Evolutionary conservation across 768 basidiomycete genomes (phyloP).

Genomic region (Leccinum incarnatum): DNA sequence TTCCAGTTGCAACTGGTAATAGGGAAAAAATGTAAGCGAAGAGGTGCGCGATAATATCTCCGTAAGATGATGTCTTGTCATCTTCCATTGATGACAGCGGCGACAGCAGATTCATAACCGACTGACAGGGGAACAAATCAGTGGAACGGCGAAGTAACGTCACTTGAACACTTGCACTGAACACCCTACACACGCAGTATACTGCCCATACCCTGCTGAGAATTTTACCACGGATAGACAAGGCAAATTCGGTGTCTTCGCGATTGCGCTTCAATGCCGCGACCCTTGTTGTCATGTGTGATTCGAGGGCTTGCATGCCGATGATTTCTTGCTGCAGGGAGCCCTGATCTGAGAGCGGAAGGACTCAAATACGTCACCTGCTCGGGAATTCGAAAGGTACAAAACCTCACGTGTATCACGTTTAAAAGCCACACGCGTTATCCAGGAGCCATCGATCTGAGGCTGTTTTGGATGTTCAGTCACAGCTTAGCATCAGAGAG

Average conservation of each 20-base stretch:
- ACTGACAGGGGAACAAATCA: slow-evolving; percentile 27
- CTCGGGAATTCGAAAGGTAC: slow-evolving; percentile 1
- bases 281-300: slow-evolving; percentile 61
- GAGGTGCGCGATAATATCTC: slow-evolving; percentile 40
- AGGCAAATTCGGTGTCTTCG: slow-evolving; percentile 46
- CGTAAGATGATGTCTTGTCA: slow-evolving; percentile 42
- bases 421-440: slow-evolving; percentile 30
- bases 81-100: slow-evolving; percentile 29
- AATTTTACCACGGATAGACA: slow-evolving; percentile 54
- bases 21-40: slow-evolving; percentile 41
- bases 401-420: slow-evolving; percentile 31
- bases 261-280: slow-evolving; percentile 48
- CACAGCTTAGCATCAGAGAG: slow-evolving; percentile 1
- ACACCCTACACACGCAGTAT: slow-evolving; percentile 63
- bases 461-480: slow-evolving; percentile 20
- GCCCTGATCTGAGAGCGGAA: slow-evolving; percentile 31
- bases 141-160: slow-evolving; percentile 6
- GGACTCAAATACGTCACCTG: background rate
- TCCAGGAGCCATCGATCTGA: slow-evolving; percentile 26
- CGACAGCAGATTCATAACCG: slow-evolving; percentile 32
- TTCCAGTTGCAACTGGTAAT: slow-evolving; percentile 32
- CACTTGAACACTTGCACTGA: slow-evolving; percentile 47
- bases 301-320: slow-evolving; percentile 65
- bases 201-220: slow-evolving; percentile 56
- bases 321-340: slow-evolving; percentile 52